These are phyloP conservation scores for Arbutus unedo DNA, from an alignment of 148 eudicot genomes.

Conservation along the genomic window DNA sequence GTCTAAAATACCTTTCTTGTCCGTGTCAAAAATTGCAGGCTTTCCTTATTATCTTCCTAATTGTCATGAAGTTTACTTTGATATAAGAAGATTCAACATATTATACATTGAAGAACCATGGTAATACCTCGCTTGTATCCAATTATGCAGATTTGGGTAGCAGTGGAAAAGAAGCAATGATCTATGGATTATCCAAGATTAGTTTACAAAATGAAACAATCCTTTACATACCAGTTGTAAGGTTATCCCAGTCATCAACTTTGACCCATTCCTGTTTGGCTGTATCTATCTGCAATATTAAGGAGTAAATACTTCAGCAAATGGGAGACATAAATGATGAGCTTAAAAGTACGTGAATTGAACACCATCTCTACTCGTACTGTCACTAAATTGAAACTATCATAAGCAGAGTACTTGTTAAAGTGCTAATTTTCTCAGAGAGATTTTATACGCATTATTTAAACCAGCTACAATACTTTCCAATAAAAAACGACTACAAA, in stretches of 20 bases:
- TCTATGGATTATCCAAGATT: not conserved
- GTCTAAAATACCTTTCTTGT: too few relatives aligned
- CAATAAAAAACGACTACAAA: not conserved
- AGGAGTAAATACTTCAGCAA: not conserved
- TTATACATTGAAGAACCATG: too few relatives aligned
- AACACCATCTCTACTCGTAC: not conserved
- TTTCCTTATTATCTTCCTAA: too few relatives aligned
- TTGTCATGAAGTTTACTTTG: too few relatives aligned
- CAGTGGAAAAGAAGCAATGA: not conserved
- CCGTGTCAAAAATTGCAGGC: too few relatives aligned
- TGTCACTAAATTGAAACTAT: not conserved
- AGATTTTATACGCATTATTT: slow-evolving; percentile 3
- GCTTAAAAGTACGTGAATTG: not conserved
- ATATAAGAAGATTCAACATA: too few relatives aligned
- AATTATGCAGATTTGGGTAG: not conserved
- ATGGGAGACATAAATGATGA: not conserved
- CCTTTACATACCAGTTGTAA: slow-evolving; percentile 56
- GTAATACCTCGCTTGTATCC: too few relatives aligned
- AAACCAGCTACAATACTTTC: slow-evolving; percentile 16
- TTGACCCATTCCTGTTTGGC: slow-evolving; percentile 61
- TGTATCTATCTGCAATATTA: slow-evolving; percentile 52
- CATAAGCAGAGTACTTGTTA: not conserved
- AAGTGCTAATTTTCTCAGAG: not conserved
- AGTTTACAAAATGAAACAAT: slow-evolving; percentile 1
- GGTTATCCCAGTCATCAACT: slow-evolving; percentile 74